These are phyloP conservation scores for Trichoderma breve DNA, from an alignment of 2,329 filamentous ascomycete genomes.

Conservation along the genomic window DNA sequence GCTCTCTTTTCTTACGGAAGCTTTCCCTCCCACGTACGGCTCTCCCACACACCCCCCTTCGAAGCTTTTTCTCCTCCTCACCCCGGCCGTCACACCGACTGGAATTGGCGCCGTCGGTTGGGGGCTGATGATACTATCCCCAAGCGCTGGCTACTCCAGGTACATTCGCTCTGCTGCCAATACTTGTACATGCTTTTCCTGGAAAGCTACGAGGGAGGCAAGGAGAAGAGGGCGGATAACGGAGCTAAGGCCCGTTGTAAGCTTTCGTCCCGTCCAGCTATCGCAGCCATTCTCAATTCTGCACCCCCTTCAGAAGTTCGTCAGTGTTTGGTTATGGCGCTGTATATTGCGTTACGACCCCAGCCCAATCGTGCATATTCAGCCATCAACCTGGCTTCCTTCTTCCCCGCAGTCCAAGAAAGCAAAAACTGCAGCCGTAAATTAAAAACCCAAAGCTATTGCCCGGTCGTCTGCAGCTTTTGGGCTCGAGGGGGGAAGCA, in stretches of 20 bases:
- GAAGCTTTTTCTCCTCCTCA: not conserved
- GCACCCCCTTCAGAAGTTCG: not conserved
- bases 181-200: constrained; percentile 4
- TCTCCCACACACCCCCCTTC: not conserved
- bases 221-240: not conserved
- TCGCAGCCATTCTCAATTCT: not conserved
- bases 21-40: not conserved
- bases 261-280: constrained; percentile 9
- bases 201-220: not conserved
- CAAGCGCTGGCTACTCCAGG: not conserved
- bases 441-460: constrained; percentile 13
- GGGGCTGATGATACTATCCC: constrained; percentile 2
- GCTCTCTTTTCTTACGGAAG: not conserved
- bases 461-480: constrained; percentile 4
- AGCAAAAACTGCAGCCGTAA: not conserved
- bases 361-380: not conserved
- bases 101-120: constrained; percentile 11
- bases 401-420: constrained; percentile 8
- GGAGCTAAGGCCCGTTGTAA: constrained; percentile 8
- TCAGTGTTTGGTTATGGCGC: not conserved
- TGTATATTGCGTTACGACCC: not conserved
- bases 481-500: not conserved
- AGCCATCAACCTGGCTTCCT: not conserved
- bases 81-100: constrained; percentile 15
- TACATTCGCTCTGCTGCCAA: not conserved